These are phyloP conservation scores for Leccinum subspadiceum DNA, from an alignment of 1,284 basidiomycete species.

Conservation along the genomic window DNA sequence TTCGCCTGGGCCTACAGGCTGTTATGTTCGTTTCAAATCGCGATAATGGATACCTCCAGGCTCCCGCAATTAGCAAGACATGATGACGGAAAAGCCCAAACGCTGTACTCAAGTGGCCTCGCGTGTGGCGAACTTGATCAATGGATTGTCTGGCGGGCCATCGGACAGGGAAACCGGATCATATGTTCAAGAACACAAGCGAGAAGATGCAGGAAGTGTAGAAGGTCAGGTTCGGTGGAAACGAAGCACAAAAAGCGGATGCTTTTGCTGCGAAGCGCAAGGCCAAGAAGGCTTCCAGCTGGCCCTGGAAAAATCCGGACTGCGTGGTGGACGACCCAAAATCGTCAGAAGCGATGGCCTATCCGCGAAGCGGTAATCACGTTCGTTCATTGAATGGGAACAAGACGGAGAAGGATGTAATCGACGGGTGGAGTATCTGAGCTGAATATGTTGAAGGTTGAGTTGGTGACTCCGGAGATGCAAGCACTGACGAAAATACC, in stretches of 20 bases:
- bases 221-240: conserved; percentile 80
- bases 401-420: conserved; percentile 63
- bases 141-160: conserved; percentile 89
- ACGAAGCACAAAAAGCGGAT: conserved; percentile 34
- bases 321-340: conserved; percentile 44
- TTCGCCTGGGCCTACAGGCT: conserved; percentile 37
- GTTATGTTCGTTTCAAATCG: background rate
- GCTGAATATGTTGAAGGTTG: conserved; percentile 51
- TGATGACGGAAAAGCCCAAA: conserved; percentile 27
- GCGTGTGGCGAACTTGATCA: conserved; percentile 92
- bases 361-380: conserved; percentile 67
- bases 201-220: conserved; percentile 86
- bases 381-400: conserved; percentile 72
- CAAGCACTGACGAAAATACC: no score
- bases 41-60: background rate
- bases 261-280: background rate
- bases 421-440: conserved; percentile 53
- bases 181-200: conserved; percentile 94
- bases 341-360: conserved; percentile 60
- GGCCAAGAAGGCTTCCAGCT: background rate
- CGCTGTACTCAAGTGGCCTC: conserved; percentile 90
- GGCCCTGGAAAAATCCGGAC: conserved; percentile 26
- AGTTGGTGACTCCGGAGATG: conserved; percentile 34
- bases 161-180: conserved; percentile 80
- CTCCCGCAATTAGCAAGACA: conserved; percentile 32